Conservation (phyloP, 441 rosid species). For the Adansonia gregorii region DNA sequence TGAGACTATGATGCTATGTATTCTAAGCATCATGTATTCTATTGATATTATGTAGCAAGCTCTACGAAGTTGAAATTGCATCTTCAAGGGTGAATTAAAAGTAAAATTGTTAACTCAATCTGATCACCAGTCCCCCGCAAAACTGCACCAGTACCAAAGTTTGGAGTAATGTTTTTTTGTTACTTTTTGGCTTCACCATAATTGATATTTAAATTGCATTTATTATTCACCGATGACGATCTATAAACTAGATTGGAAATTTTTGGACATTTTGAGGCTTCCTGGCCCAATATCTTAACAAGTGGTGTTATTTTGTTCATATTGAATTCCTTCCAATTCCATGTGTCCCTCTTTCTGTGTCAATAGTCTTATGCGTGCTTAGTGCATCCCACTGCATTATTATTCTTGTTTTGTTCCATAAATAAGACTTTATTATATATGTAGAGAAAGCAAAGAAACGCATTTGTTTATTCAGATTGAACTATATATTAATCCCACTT, state of each 20-base stretch:
- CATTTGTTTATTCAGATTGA: not conserved
- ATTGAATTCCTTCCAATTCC: not conserved
- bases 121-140: not conserved
- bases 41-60: not conserved
- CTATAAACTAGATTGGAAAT: not conserved
- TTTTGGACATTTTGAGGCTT: not conserved
- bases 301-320: not conserved
- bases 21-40: not conserved
- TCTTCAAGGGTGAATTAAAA: not conserved
- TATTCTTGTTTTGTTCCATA: not conserved
- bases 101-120: not conserved
- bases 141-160: not conserved
- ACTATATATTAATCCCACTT: not conserved
- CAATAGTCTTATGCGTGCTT: not conserved
- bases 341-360: not conserved
- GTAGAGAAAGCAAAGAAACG: not conserved
- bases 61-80: conserved; percentile 2
- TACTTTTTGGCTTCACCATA: not conserved
- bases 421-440: not conserved
- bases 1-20: not conserved
- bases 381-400: not conserved
- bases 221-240: not conserved
- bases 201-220: not conserved
- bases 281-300: not conserved
- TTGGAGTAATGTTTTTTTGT: not conserved